phyloP scores from a whole-genome alignment of 2,329 filamentous ascomycete species.

The Aspergillus ochraceus region DNA sequence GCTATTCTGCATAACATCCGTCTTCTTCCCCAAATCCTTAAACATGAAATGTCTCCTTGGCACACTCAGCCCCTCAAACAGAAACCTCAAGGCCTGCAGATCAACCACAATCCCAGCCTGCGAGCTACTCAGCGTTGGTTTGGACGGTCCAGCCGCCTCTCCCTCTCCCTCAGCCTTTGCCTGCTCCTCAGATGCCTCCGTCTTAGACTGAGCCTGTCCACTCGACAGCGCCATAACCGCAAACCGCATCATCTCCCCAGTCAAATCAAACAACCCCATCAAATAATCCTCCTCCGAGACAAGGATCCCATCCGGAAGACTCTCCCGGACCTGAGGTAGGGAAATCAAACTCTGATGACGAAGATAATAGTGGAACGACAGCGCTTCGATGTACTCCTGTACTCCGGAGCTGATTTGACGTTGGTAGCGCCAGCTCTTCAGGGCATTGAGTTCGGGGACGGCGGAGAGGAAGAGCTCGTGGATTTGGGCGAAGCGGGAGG shows the following conservation, averaged over 20 bases:
- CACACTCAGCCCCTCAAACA: constrained; percentile 71
- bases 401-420: constrained; percentile 74
- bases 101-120: constrained; percentile 74
- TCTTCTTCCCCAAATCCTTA: constrained; percentile 72
- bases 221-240: constrained; percentile 85
- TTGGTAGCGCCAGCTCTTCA: constrained; percentile 82
- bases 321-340: constrained; percentile 57
- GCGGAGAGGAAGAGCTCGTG: constrained; percentile 66
- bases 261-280: constrained; percentile 88
- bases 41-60: constrained; percentile 53
- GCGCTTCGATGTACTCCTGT: constrained; percentile 91
- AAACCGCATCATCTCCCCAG: constrained; percentile 96
- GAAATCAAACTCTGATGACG: constrained; percentile 72
- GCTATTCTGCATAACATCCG: constrained; percentile 80
- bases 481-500: constrained; percentile 70
- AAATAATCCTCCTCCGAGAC: constrained; percentile 83
- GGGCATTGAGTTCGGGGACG: constrained; percentile 69
- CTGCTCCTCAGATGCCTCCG: constrained; percentile 32
- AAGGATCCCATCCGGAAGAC: constrained; percentile 52
- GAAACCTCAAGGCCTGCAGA: constrained; percentile 73
- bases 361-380: constrained; percentile 87
- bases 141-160: constrained; percentile 10
- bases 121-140: constrained; percentile 23
- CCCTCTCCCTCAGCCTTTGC: background rate
- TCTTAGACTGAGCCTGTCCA: constrained; percentile 49